Conservation (phyloP, 2,329 filamentous ascomycete genomes). For the Pseudocercospora pini-densiflorae region DNA sequence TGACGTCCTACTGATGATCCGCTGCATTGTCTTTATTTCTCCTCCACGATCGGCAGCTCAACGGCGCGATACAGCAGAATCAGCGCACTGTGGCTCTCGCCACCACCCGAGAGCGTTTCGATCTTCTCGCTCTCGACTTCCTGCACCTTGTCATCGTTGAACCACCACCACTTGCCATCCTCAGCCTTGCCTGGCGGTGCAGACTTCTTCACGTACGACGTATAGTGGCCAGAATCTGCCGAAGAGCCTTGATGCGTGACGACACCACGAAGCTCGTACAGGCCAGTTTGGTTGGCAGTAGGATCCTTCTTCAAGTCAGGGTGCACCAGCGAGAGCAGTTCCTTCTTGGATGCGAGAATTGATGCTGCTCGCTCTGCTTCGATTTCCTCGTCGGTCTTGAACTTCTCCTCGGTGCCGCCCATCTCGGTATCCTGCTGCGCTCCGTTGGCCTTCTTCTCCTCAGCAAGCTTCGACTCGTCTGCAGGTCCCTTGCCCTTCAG, state of each 20-base stretch:
- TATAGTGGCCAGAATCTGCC: constrained; percentile 98
- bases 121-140: constrained; percentile 94
- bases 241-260: constrained; percentile 97
- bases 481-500: constrained; percentile 38
- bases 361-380: constrained; percentile 81
- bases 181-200: constrained; percentile 81
- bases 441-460: constrained; percentile 50
- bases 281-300: constrained; percentile 87
- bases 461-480: constrained; percentile 51
- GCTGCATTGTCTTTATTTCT: not conserved
- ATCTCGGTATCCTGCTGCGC: constrained; percentile 73
- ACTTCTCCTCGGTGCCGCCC: constrained; percentile 77
- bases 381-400: constrained; percentile 92
- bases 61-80: constrained; percentile 80
- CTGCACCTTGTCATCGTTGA: constrained; percentile 96
- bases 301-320: constrained; percentile 75
- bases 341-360: constrained; percentile 81
- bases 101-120: constrained; percentile 82
- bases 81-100: constrained; percentile 79
- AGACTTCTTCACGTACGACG: constrained; percentile 94
- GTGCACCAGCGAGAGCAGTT: constrained; percentile 78
- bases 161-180: constrained; percentile 99
- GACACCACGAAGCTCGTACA: constrained; percentile 92
- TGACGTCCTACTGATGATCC: not conserved
- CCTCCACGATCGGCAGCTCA: constrained; percentile 57